Conservation (phyloP, 176 grass and related monocot genomes). For the Rhipidocladum racemiflorum region DNA sequence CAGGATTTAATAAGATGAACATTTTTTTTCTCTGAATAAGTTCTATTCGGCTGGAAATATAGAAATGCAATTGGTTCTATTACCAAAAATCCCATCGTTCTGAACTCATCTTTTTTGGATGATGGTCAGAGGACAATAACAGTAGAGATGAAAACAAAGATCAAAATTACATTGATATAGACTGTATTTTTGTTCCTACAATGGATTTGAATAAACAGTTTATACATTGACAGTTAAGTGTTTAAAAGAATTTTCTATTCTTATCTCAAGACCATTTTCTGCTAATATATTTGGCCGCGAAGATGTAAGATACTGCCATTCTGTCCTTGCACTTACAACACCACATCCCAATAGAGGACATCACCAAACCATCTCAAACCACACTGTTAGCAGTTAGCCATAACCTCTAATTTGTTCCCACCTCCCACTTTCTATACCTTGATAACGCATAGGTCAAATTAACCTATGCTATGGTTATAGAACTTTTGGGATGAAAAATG, state of each 20-base stretch:
- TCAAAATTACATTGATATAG: not conserved
- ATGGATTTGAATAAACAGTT: not conserved
- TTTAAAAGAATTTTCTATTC: not conserved
- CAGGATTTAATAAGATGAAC: not conserved
- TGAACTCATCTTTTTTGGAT: not conserved
- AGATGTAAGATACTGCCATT: not conserved
- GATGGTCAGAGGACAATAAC: not conserved
- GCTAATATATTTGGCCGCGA: not conserved
- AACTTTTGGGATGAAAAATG: not conserved
- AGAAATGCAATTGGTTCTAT: not conserved
- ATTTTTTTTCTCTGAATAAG: not conserved
- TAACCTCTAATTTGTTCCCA: not conserved
- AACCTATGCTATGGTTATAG: not conserved
- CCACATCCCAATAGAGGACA: not conserved
- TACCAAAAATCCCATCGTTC: not conserved
- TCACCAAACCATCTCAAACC: not conserved
- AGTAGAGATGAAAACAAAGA: not conserved
- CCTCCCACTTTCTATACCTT: not conserved
- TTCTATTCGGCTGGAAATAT: not conserved
- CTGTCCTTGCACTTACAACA: not conserved
- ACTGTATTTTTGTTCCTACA: not conserved
- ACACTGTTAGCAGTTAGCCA: not conserved
- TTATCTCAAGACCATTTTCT: not conserved
- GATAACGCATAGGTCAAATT: not conserved
- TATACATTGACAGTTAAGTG: not conserved